These are phyloP conservation scores for Clarireedia monteithiana DNA, from an alignment of 2,329 filamentous ascomycete species.

Conservation along the genomic window DNA sequence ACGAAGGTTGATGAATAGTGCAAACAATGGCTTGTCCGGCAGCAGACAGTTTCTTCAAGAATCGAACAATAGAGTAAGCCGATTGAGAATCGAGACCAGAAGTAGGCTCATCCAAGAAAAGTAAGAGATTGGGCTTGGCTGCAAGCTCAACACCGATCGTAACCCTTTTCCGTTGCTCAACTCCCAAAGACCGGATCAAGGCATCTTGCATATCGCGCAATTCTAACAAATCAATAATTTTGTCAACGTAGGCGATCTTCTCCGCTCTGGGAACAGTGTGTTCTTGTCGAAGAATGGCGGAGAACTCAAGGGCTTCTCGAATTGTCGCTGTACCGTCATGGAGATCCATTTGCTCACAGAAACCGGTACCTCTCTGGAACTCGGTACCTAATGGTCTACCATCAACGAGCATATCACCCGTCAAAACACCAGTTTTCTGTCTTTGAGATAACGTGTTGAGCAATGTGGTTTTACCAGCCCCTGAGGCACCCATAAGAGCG, in stretches of 20 bases:
- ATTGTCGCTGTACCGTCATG: constrained; percentile 62
- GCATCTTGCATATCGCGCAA: constrained; percentile 60
- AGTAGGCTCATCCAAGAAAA: constrained; percentile 68
- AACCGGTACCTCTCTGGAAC: constrained; percentile 64
- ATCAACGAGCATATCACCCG: constrained; percentile 67
- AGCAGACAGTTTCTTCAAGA: constrained; percentile 58
- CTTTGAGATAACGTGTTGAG: constrained; percentile 70
- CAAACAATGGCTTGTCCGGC: constrained; percentile 66
- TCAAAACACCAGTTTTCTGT: constrained; percentile 51
- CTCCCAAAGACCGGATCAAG: constrained; percentile 54
- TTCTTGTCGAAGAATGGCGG: constrained; percentile 56
- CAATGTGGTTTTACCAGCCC: constrained; percentile 77
- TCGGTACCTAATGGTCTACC: constrained; percentile 51
- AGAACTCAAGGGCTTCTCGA: constrained; percentile 62
- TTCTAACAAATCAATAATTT: constrained; percentile 58
- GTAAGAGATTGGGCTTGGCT: constrained; percentile 57
- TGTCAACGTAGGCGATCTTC: constrained; percentile 59
- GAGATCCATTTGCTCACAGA: constrained; percentile 65
- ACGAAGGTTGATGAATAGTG: constrained; percentile 67
- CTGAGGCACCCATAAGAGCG: constrained; percentile 73
- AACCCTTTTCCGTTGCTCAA: constrained; percentile 56
- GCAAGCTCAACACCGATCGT: constrained; percentile 69
- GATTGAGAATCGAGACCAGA: constrained; percentile 63
- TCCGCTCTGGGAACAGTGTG: constrained; percentile 44
- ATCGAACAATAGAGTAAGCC: constrained; percentile 59